These are phyloP conservation scores for Phytophthora constricta DNA, from an alignment of 352 stramenopile species.

Conservation along the genomic window DNA sequence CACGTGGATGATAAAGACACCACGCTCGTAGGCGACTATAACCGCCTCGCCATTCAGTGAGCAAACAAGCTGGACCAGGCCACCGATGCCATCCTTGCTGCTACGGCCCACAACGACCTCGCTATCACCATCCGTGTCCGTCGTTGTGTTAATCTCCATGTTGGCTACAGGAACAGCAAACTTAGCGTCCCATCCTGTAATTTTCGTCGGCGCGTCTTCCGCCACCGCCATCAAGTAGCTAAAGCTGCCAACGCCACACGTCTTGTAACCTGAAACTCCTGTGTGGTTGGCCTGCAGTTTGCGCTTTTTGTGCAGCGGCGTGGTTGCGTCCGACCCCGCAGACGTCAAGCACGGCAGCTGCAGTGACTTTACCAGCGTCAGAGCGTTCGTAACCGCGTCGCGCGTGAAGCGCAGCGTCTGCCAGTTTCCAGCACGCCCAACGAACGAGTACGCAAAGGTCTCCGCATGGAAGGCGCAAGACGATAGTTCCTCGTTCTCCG, in stretches of 20 bases:
- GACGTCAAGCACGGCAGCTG: slow-evolving; percentile 47
- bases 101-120: slow-evolving; percentile 29
- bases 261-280: slow-evolving; percentile 36
- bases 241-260: slow-evolving; percentile 50
- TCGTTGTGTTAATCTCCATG: slow-evolving; percentile 47
- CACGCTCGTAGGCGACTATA: slow-evolving; percentile 67
- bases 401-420: slow-evolving; percentile 53
- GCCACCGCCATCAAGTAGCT: slow-evolving; percentile 65
- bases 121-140: slow-evolving; percentile 31
- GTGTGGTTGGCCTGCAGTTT: slow-evolving; percentile 52
- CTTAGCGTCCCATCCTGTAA: slow-evolving; percentile 76
- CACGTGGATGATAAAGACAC: slow-evolving; percentile 70
- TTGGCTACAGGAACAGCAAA: slow-evolving; percentile 72
- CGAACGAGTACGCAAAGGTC: slow-evolving; percentile 72
- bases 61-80: slow-evolving; percentile 56
- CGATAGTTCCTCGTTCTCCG: slow-evolving; percentile 39
- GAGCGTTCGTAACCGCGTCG: slow-evolving; percentile 49
- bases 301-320: slow-evolving; percentile 66
- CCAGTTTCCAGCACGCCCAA: slow-evolving; percentile 66
- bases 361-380: slow-evolving; percentile 53
- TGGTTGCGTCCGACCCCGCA: slow-evolving; percentile 20
- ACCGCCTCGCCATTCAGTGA: slow-evolving; percentile 64
- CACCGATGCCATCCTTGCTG: slow-evolving; percentile 40
- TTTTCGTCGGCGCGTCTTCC: slow-evolving; percentile 41
- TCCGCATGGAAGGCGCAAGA: slow-evolving; percentile 75